Evolutionary conservation across 768 basidiomycete genomes (phyloP).

Genomic region (Leccinum incarnatum): DNA sequence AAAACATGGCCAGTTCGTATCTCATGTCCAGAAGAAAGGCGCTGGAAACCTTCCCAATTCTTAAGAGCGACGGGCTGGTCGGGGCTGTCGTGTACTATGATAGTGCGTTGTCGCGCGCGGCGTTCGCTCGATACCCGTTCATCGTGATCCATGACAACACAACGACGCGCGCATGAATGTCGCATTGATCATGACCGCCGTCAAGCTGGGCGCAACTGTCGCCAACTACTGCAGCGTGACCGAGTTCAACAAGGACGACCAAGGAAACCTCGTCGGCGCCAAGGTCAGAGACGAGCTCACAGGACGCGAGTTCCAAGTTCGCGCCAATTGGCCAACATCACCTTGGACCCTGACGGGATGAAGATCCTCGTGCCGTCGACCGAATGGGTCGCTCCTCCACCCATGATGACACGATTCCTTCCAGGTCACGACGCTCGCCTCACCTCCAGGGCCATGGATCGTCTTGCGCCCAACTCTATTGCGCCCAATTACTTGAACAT

Average conservation of each 20-base stretch:
- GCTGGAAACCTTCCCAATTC: constrained; percentile 93
- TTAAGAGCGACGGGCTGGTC: constrained; percentile 87
- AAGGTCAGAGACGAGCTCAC: constrained; percentile 79
- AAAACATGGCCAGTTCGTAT: constrained; percentile 96
- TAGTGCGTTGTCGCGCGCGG: constrained; percentile 46
- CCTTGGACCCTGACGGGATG: no score
- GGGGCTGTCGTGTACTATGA: constrained; percentile 98
- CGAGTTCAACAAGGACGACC: constrained; percentile 61
- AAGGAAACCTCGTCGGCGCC: constrained; percentile 68
- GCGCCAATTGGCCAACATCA: constrained; percentile 37
- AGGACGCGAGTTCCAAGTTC: constrained; percentile 77
- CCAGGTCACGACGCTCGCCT: no score
- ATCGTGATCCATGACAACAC: constrained; percentile 72
- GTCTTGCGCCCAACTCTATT: no score
- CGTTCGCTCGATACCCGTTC: background rate
- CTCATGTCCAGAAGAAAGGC: constrained; percentile 94
- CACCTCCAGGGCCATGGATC: no score
- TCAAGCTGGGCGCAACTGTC: constrained; percentile 83
- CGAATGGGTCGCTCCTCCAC: no score
- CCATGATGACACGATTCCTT: no score
- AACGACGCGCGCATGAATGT: constrained; percentile 99
- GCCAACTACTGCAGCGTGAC: constrained; percentile 91
- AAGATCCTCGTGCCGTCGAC: no score
- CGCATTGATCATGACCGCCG: constrained; percentile 90
- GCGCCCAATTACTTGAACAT: no score